Conservation (phyloP, 2,329 filamentous ascomycete species). For the Blastomyces percursus region DNA sequence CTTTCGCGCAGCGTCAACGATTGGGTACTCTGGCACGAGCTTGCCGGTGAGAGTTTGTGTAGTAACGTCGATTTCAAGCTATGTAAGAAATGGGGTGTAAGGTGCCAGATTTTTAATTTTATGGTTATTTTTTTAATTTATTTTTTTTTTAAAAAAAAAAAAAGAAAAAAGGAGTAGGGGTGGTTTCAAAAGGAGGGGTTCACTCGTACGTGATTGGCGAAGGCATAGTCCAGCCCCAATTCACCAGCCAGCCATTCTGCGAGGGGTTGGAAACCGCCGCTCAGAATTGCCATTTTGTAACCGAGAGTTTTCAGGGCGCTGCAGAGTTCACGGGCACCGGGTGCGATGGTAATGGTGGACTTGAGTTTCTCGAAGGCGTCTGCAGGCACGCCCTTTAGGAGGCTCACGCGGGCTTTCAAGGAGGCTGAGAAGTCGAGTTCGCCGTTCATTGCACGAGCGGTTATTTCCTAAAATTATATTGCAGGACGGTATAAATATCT, state of each 20-base stretch:
- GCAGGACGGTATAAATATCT: slow-evolving; percentile 1
- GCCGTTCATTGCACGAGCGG: slow-evolving; percentile 86
- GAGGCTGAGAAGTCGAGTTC: slow-evolving; percentile 85
- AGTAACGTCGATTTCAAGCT: slow-evolving; percentile 40
- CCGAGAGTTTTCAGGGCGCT: slow-evolving; percentile 64
- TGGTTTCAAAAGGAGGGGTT: background rate
- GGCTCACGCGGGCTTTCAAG: slow-evolving; percentile 65
- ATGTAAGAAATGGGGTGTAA: slow-evolving; percentile 2
- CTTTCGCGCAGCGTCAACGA: slow-evolving; percentile 51
- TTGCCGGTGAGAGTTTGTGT: slow-evolving; percentile 46
- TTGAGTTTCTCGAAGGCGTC: slow-evolving; percentile 70
- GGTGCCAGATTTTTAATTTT: background rate
- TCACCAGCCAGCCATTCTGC: slow-evolving; percentile 74
- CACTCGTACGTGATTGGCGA: slow-evolving; percentile 63
- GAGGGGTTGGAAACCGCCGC: slow-evolving; percentile 82
- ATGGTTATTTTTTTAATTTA: too few relatives aligned
- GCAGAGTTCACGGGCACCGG: slow-evolving; percentile 65
- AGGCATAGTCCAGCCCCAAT: slow-evolving; percentile 75
- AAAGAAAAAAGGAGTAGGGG: background rate
- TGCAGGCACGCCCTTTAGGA: slow-evolving; percentile 70
- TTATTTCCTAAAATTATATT: slow-evolving; percentile 51
- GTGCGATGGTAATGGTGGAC: slow-evolving; percentile 65
- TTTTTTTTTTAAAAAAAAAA: too few relatives aligned
- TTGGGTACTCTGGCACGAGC: slow-evolving; percentile 43
- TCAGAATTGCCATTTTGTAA: slow-evolving; percentile 79